Percentiles rank a stretch among this genome's conserved stretches.
phyloP scores from a whole-genome alignment of 176 grass and related monocot genomes.

The maize (Zea mays) region Zm-B73-REFERENCE-NAM-5.0 NC_050096.1:209335001-209335500 shows the following conservation, averaged over 20 bases:
- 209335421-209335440: no score
- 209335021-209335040: constrained; percentile 59
- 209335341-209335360: no score
- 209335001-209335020: constrained; percentile 71
- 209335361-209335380: no score
- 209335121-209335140: background rate
- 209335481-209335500: no score
- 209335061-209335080: constrained; percentile 70
- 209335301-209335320: no score
- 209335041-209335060: constrained; percentile 63
- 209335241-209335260: background rate
- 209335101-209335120: background rate
- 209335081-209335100: background rate
- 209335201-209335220: background rate
- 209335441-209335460: no score
- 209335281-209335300: background rate
- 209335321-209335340: no score
- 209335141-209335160: background rate
- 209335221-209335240: constrained; percentile 24
- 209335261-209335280: background rate
- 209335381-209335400: no score
- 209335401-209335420: no score
- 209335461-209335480: no score
- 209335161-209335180: constrained; percentile 30
- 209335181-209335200: background rate